Evolutionary conservation across 305 asterid species (phyloP), one percentile per base, ranked within the genome.

Genomic region (Fraxinus sp.): DNA sequence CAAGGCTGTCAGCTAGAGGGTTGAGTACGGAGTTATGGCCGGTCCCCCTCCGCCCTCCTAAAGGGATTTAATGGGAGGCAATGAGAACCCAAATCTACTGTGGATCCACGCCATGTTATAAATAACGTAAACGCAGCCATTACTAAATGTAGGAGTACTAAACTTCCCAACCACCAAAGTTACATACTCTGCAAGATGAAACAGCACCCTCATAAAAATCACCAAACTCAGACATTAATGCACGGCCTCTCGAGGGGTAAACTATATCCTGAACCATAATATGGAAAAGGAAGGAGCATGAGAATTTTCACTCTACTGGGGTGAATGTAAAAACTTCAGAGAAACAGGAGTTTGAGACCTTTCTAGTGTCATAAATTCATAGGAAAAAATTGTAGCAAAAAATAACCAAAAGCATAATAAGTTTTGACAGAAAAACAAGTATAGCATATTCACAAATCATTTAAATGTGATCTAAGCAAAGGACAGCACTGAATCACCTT

Each of bases 71-170:
- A 70, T 28, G 75, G 20, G 75, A 13, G 22, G 74, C 62, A 30
- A 32, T 55, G 64, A 44, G n/a, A 7, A 57, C 3, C 64, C 16
- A 73, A 26, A 18, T 59, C 26, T 18, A 73, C 35, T 24, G 52
- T 73, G 36, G 33, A 77, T 1, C 11, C 30, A 66, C 77, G 78
- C 86, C 41, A 57, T 57, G 71, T 78, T 81, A 78, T 83, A 88
- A 88, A 83, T 79, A 73, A 79, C 84, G 20, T 52, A 52, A 52
- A 52, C 62, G 88, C 88, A 85, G 82, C 84, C 87, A 66, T 74
- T 79, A 83, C 79, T 88, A 83, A 84, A 81, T 85, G 87, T 44
- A 62, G 33, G 6, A 68, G 66, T 11, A 35, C 8, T 33, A 33
- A 37, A 16, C 79, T 77, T 14, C 72, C 74, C 83, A 86, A 86